Evolutionary conservation across 306 rosid genomes (phyloP), one percentile per base, ranked within the genome.

Genomic region (Ochetophila trinervis): DNA sequence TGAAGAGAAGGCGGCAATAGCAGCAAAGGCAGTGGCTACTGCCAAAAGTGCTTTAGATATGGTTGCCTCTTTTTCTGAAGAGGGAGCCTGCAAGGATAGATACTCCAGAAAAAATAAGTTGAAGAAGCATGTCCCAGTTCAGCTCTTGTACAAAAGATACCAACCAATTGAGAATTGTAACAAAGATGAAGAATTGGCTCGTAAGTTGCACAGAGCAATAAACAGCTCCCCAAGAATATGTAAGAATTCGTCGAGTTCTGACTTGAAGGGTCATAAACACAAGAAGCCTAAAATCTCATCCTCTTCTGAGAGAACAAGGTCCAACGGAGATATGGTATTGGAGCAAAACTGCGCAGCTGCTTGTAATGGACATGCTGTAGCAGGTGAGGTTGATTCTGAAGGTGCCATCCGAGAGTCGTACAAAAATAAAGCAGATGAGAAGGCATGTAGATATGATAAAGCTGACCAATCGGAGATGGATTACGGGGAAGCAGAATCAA

Each of bases 111-210:
- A 76, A 87, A 89, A 69, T 80, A 93, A 93, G 87, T 79, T 83
- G 40, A 87, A 89, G 81, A 93, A 93, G 78, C 98, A 93, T 58
- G 80, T 93, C 59, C 98, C 97, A 16, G 98, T 93, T 79, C 91
- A 89, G 79, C 87, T 87, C 49, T 78, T 93, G 89, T 93, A 93
- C 88, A 85, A 84, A 80, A 93, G 87, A 66, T 77, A 87, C 77
- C 90, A 82, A 76, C 95, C 93, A 8, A 53, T 85, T 35, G 96
- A 85, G 77, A 89, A 79, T 74, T 80, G 83, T 66, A 79, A 69
- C 75, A 92, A 81, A 79, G 98, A 92, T 58, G 98, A 89, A 84
- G 98, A 87, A 65, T 65, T 92, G 56, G 98, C 98, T 71, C 89
- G 89, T 16, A 92, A 82, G 53, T 79, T 92, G 83, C 98, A 89